Conservation (phyloP, 805 yeast species). For the Schwanniomyces occidentalis region DNA sequence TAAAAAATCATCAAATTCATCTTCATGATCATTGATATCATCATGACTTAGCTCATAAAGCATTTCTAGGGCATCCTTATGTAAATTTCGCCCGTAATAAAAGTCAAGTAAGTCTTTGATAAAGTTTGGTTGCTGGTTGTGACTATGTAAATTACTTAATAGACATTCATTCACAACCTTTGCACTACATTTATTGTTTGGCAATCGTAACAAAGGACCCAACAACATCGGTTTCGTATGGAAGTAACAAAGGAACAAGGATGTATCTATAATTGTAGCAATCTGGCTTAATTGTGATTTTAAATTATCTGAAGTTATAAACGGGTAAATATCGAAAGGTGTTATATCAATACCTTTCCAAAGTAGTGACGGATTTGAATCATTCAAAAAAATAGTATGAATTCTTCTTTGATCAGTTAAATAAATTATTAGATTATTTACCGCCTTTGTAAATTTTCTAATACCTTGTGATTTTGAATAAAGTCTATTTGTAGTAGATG, state of each 20-base stretch:
- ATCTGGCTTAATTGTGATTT: constrained; percentile 24
- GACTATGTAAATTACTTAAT: constrained; percentile 30
- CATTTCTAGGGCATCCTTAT: constrained; percentile 65
- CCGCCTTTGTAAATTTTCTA: constrained; percentile 33
- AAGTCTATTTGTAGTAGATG: neutral
- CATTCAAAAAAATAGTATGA: constrained; percentile 38
- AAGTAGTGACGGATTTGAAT: constrained; percentile 24
- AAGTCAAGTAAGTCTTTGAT: constrained; percentile 76
- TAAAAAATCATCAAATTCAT: constrained; percentile 26
- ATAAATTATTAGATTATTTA: constrained; percentile 44
- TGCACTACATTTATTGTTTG: constrained; percentile 70
- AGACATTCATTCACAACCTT: constrained; percentile 58
- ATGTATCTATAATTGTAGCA: constrained; percentile 67
- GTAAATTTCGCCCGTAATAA: constrained; percentile 61
- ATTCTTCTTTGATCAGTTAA: constrained; percentile 56
- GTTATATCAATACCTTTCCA: constrained; percentile 50
- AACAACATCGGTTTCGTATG: constrained; percentile 68
- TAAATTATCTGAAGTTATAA: constrained; percentile 19
- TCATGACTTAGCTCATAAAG: constrained; percentile 39
- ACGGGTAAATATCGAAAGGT: constrained; percentile 43
- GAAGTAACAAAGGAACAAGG: constrained; percentile 73
- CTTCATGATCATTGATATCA: constrained; percentile 11
- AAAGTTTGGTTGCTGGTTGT: constrained; percentile 33
- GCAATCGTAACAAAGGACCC: constrained; percentile 78
- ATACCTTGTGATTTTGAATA: constrained; percentile 21